phyloP scores from a whole-genome alignment of 139 green algal species.

The Tetradesmus lagerheimii region DNA sequence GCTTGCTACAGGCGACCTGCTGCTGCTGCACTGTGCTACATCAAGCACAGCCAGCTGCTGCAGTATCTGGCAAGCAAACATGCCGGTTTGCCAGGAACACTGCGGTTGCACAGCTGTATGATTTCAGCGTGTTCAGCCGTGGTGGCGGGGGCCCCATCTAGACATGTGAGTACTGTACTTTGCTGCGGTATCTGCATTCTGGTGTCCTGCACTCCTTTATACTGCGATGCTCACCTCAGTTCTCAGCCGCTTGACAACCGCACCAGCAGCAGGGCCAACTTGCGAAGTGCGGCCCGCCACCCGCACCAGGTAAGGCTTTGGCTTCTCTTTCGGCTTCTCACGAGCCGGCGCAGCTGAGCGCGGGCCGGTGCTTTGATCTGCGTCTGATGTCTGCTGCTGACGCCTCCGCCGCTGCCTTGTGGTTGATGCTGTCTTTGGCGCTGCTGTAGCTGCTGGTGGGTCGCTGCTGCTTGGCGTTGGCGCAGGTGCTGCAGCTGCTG shows the following conservation, averaged over 20 bases:
- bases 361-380: not conserved
- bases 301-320: slow-evolving; percentile 11
- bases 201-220: too few species aligned
- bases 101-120: too few species aligned
- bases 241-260: slow-evolving; percentile 29
- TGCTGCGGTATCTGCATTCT: too few species aligned
- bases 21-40: too few species aligned
- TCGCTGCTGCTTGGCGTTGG: not conserved
- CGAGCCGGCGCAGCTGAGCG: not conserved
- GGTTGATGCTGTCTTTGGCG: not conserved
- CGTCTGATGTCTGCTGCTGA: not conserved
- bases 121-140: too few species aligned
- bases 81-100: too few species aligned
- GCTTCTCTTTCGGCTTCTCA: not conserved
- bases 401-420: not conserved
- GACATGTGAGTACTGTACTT: too few species aligned
- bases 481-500: slow-evolving; percentile 37
- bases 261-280: not conserved
- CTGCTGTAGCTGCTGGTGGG: not conserved
- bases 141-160: too few species aligned
- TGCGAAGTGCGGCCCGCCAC: slow-evolving; percentile 21
- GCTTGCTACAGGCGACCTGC: too few species aligned
- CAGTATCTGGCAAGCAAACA: too few species aligned
- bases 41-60: too few species aligned
- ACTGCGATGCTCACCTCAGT: not conserved